Base-by-base conservation (phyloP, 2,329 filamentous ascomycete genomes). In the Ophiognomonia clavigignenti-juglandacearum region DNA sequence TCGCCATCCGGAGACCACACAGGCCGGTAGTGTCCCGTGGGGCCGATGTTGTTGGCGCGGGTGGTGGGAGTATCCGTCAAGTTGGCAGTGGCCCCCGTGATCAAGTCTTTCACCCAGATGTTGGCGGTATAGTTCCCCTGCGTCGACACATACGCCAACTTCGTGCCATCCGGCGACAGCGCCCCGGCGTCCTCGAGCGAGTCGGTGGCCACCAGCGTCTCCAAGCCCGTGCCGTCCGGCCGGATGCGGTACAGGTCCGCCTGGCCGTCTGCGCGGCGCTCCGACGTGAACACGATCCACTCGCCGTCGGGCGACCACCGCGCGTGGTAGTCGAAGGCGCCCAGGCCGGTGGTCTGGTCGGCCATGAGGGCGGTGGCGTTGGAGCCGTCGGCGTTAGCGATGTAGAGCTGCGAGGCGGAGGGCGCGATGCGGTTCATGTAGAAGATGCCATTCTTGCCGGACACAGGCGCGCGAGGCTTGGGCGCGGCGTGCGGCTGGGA, bases 1-100 rank as follows among this genome's bases (percentile, higher is more conserved):
- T 68, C 46, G 19, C 69, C 66, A 31, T 70, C 60, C 1, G 69
- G 67, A 1, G 66, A 69, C 66, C 66, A 70, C 6, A 54, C 51
- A 0, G 69, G 68, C 3, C 62, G 59, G 51, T 68, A 71, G 51
- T 66, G 58, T 6, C 67, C 64, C 24, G 63, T 58, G 11, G 65
- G 64, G 14, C 47, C 39, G 20, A 40, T 36, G n/a, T 49, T 32
- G 14, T 24, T 16, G 4, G 52, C 45, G 14, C 48, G 48, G 1
- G 55, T 57, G 6, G 40, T 24, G 2, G 53, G 47, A 0, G 59
- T 65, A 47, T 68, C 63, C 16, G 66, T 71, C 20, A 72, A 47
- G 37, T 70, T 71, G 24, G 42, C 46, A 6, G 48, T 16, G 1
- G 35, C 44, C 43, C 64, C 63, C 0, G 63, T 68, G 3, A 54